A percentile compares a stretch with the other conserved stretches of the same genome.
phyloP scores from a whole-genome alignment of 1,284 basidiomycete species.

The Cutaneotrichosporon arboriforme region DNA sequence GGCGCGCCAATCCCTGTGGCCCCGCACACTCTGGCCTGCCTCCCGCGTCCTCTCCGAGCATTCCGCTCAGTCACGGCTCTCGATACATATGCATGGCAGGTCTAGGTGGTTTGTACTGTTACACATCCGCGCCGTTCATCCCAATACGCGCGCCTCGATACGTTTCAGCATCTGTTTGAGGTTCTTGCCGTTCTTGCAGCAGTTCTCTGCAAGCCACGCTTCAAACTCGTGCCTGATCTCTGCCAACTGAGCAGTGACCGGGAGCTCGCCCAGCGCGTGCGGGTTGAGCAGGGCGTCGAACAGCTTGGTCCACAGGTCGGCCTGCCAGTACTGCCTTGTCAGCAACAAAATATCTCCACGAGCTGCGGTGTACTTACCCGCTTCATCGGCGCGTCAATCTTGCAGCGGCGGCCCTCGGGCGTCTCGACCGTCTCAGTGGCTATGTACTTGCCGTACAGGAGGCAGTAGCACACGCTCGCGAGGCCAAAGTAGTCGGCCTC shows the following conservation, averaged over 20 bases:
- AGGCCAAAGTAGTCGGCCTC: slow-evolving; percentile 95
- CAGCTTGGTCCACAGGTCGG: slow-evolving; percentile 72
- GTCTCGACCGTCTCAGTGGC: slow-evolving; percentile 52
- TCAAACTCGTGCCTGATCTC: slow-evolving; percentile 75
- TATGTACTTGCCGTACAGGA: slow-evolving; percentile 95
- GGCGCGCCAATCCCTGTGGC: too few relatives aligned
- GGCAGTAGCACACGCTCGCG: slow-evolving; percentile 85
- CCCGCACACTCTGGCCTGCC: too few relatives aligned
- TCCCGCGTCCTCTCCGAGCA: too few relatives aligned
- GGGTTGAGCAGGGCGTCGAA: slow-evolving; percentile 89
- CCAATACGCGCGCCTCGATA: slow-evolving; percentile 38
- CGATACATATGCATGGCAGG: too few relatives aligned
- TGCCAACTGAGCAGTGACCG: slow-evolving; percentile 64
- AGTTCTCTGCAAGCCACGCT: slow-evolving; percentile 66
- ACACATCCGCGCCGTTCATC: not conserved
- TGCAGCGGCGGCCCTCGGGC: slow-evolving; percentile 49
- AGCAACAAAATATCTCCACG: too few relatives aligned
- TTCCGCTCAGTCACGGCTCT: too few relatives aligned
- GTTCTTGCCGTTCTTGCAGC: slow-evolving; percentile 78
- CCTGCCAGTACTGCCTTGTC: slow-evolving; percentile 73
- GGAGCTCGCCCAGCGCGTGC: slow-evolving; percentile 55
- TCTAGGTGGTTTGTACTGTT: too few relatives aligned
- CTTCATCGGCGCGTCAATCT: slow-evolving; percentile 72
- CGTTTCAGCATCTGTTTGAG: slow-evolving; percentile 66
- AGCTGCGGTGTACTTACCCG: slow-evolving; percentile 53